Percentiles rank a stretch among this genome's conserved stretches.
phyloP scores from a whole-genome alignment of 768 basidiomycete species.

The Phaeotremella skinneri region DNA sequence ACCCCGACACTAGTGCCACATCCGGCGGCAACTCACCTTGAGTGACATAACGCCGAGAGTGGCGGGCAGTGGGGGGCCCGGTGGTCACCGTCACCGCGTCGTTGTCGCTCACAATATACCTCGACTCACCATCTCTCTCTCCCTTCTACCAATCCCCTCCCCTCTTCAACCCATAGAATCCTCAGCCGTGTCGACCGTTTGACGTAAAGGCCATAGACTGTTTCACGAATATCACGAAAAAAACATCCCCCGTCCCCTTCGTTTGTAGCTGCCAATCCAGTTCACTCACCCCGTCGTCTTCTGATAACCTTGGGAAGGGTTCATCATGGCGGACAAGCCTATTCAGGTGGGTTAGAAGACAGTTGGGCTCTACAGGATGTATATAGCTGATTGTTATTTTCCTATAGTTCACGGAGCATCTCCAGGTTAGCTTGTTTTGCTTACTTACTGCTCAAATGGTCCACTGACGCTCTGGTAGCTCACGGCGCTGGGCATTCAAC shows the following conservation, averaged over 20 bases:
- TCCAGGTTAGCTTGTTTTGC: conserved; percentile 46
- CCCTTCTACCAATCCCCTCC: neutral
- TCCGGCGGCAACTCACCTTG: neutral
- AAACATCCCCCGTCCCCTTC: neutral
- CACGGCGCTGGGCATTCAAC: conserved; percentile 92
- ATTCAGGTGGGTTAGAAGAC: conserved; percentile 39
- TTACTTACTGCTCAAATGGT: conserved; percentile 55
- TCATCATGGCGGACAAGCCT: conserved; percentile 51
- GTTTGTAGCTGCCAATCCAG: neutral
- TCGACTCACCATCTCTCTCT: neutral
- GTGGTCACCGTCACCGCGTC: neutral
- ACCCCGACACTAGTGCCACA: too few species aligned
- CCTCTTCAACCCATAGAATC: too few species aligned
- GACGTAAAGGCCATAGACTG: too few species aligned
- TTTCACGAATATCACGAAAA: neutral
- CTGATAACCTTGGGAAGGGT: conserved; percentile 5
- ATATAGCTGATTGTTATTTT: neutral
- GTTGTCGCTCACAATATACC: neutral
- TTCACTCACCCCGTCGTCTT: neutral
- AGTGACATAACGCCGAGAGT: neutral
- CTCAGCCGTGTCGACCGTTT: too few species aligned
- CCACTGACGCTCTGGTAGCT: conserved; percentile 90
- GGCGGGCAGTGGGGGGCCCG: too few species aligned
- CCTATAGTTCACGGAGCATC: conserved; percentile 53
- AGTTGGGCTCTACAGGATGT: too few species aligned